Percentiles rank a stretch among this genome's conserved stretches.
Conservation (phyloP, 345 rosid genomes). For the Rhizophora apiculata region DNA sequence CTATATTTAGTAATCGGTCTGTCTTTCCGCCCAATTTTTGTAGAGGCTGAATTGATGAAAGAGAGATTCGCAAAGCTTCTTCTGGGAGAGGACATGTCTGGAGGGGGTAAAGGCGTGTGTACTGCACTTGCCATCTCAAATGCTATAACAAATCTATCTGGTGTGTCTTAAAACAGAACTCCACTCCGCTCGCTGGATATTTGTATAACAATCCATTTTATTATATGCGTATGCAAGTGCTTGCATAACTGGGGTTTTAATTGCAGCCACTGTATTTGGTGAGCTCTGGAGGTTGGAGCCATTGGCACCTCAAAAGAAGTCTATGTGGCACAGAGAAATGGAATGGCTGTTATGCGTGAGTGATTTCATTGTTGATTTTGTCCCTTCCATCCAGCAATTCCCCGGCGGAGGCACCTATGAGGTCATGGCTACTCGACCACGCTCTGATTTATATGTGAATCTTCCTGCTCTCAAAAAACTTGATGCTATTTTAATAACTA, state of each 20-base stretch:
- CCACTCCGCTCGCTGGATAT: not conserved
- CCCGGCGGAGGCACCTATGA: constrained; percentile 93
- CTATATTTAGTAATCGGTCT: not conserved
- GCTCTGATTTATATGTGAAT: constrained; percentile 82
- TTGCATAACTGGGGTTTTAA: not conserved
- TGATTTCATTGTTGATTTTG: constrained; percentile 94
- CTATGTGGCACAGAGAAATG: constrained; percentile 93
- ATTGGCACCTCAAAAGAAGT: constrained; percentile 68
- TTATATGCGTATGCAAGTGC: not conserved
- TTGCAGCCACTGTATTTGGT: constrained; percentile 89
- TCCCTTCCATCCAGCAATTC: constrained; percentile 86
- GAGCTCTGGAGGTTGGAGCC: constrained; percentile 97
- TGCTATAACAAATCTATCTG: constrained; percentile 97
- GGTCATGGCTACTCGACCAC: constrained; percentile 83
- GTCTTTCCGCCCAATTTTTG: not conserved
- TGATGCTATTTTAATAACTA: constrained; percentile 75
- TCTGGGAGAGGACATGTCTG: constrained; percentile 98
- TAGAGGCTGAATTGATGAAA: constrained; percentile 95
- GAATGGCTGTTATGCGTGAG: constrained; percentile 93
- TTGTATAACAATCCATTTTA: not conserved
- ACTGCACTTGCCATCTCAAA: constrained; percentile 97
- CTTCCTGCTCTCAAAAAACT: constrained; percentile 97
- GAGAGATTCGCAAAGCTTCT: constrained; percentile 97
- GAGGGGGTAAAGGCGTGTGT: constrained; percentile 97
- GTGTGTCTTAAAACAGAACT: constrained; percentile 28